Evolutionary conservation across 768 basidiomycete species (phyloP), one percentile per base, ranked within the genome.

Genomic region (Arthromyces matolae): DNA sequence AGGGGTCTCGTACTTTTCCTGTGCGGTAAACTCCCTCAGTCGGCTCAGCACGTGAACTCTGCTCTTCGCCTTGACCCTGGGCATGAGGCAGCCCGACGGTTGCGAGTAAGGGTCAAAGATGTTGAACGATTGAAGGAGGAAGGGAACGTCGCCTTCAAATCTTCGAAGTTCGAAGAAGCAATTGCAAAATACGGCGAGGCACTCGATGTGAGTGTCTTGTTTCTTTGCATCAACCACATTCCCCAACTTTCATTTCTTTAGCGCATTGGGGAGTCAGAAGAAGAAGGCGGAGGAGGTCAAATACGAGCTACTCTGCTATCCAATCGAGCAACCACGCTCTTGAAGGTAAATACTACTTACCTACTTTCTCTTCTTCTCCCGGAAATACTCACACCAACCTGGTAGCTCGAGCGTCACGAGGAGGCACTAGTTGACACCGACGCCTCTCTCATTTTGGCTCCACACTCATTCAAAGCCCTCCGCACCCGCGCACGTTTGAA

Each of bases 41-140:
- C 89, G 2, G 68, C 86, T 25, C 80, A 84, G 51, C 89, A 93
- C 56, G 75, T 75, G 28, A 72, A 76, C 44, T 81, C 79, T 9
- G 89, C 90, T 0, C 75, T 94, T 6, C 78, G 86, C 19, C 69
- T 84, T 25, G 92, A 93, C 62, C 92, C 91, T 0, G 85, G 84
- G 12, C 79, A 88, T 56, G 80, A 81, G 49, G 71, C 70, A 5
- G 89, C 90, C 0, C 79, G 81, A 50, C 77, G 76, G 35, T 67
- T 93, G 44, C 78, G 91, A 34, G 86, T 83, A 62, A 80, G 88
- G 5, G 76, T 89, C n/a, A 87, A 85, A 55, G 86, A 88, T 27
- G 81, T 94, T 14, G 91, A 94, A 51, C 71, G 80, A 48, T 62
- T 86, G 34, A 93, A 93, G 59, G 91, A 93, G 53, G 90, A 90